These are phyloP conservation scores for Golubevia sp. DNA, from an alignment of 1,284 basidiomycete genomes.

Conservation along the genomic window DNA sequence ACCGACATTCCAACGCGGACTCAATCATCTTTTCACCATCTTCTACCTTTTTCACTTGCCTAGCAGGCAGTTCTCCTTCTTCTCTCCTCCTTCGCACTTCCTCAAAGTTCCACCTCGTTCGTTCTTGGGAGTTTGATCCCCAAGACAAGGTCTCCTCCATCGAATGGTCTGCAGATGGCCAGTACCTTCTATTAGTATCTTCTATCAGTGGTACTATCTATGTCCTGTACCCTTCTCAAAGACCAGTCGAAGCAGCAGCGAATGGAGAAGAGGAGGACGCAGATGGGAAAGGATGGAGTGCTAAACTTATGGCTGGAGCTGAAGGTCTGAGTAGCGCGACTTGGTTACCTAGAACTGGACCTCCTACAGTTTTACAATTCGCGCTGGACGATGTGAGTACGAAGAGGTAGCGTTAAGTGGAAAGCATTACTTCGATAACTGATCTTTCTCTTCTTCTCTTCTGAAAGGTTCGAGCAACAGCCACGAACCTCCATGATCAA, in stretches of 20 bases:
- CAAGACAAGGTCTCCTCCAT: slow-evolving; percentile 18
- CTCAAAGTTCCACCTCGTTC: slow-evolving; percentile 44
- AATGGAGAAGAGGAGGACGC: slow-evolving; percentile 39
- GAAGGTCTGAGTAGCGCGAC: slow-evolving; percentile 32
- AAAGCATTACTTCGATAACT: background rate
- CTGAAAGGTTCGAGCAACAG: slow-evolving; percentile 9
- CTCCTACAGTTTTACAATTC: slow-evolving; percentile 30
- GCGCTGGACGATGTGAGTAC: slow-evolving; percentile 27
- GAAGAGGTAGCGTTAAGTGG: too few relatives aligned
- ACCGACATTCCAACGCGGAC: slow-evolving; percentile 31
- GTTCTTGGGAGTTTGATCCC: slow-evolving; percentile 35
- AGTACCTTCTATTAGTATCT: slow-evolving; percentile 27
- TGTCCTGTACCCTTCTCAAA: slow-evolving; percentile 28
- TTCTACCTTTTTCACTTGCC: slow-evolving; percentile 46
- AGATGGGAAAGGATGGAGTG: slow-evolving; percentile 42
- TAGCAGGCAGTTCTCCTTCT: slow-evolving; percentile 19
- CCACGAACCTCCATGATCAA: slow-evolving; percentile 22
- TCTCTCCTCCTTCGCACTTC: slow-evolving; percentile 33
- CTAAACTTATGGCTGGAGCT: slow-evolving; percentile 33
- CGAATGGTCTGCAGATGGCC: slow-evolving; percentile 43
- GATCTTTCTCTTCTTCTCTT: background rate
- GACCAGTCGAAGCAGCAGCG: slow-evolving; percentile 20
- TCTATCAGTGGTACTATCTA: slow-evolving; percentile 26
- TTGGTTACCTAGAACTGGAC: slow-evolving; percentile 31
- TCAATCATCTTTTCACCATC: slow-evolving; percentile 47